phyloP scores from a whole-genome alignment of 257 asterid genomes.

The Leptodermis oblonga region DNA sequence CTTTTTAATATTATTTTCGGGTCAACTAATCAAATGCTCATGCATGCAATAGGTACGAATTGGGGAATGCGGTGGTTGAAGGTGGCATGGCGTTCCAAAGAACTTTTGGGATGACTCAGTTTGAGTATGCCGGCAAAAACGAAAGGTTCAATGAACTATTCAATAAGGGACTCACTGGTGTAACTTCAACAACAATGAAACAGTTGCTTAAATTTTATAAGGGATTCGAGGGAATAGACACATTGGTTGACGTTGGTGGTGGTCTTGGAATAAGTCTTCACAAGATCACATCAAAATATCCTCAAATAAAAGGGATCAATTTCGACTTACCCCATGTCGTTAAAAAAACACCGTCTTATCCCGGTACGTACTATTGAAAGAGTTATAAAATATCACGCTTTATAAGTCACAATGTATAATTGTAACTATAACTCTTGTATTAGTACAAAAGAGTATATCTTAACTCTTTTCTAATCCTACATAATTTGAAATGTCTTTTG shows the following conservation, averaged over 20 bases:
- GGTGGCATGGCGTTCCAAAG: slow-evolving; percentile 31
- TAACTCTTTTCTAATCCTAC: too few species aligned
- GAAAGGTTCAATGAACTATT: slow-evolving; percentile 7
- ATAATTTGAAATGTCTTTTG: too few species aligned
- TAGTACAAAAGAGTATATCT: too few species aligned
- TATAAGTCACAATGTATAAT: too few species aligned
- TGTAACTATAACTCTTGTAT: too few species aligned
- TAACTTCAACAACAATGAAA: slow-evolving; percentile 26
- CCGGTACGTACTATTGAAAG: background rate
- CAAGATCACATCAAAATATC: slow-evolving; percentile 27
- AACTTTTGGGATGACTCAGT: slow-evolving; percentile 15
- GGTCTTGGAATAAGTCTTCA: slow-evolving; percentile 30
- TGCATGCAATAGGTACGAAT: slow-evolving; percentile 16
- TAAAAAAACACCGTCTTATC: background rate
- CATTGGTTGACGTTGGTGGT: slow-evolving; percentile 41
- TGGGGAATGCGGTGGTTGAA: slow-evolving; percentile 26
- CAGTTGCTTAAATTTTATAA: slow-evolving; percentile 12
- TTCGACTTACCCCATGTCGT: slow-evolving; percentile 29
- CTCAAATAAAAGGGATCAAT: slow-evolving; percentile 29
- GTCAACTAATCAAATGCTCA: too few species aligned
- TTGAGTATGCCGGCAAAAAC: slow-evolving; percentile 1
- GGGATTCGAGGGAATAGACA: slow-evolving; percentile 24
- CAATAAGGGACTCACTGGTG: background rate
- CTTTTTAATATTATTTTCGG: too few species aligned
- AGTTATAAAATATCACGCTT: background rate